These are phyloP conservation scores for Astrephomene gubernaculifera DNA, from an alignment of 139 green algal genomes.

Conservation along the genomic window DNA sequence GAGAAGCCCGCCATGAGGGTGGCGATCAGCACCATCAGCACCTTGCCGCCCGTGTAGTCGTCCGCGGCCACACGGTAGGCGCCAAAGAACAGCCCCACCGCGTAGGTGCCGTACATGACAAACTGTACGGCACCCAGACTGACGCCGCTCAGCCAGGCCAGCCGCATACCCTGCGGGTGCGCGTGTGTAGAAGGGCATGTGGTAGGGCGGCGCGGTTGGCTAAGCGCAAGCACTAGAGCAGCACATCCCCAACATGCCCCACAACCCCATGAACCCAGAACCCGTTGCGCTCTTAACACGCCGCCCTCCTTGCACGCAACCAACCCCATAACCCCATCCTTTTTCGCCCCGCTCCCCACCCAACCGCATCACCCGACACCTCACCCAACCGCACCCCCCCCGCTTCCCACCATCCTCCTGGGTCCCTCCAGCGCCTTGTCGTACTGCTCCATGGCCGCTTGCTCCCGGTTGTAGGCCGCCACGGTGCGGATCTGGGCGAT, in stretches of 20 bases:
- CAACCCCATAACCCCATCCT: too few species aligned
- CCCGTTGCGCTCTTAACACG: too few species aligned
- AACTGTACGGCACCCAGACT: slow-evolving; percentile 32
- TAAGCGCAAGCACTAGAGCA: too few species aligned
- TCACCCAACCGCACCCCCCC: not conserved
- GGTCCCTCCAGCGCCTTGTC: slow-evolving; percentile 60
- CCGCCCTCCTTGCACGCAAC: too few species aligned
- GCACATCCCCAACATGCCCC: too few species aligned
- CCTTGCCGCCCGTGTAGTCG: slow-evolving; percentile 64
- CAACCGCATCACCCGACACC: not conserved
- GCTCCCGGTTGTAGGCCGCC: slow-evolving; percentile 71
- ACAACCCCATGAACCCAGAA: too few species aligned
- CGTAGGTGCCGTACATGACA: slow-evolving; percentile 70
- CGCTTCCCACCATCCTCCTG: slow-evolving; percentile 36
- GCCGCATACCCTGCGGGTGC: not conserved
- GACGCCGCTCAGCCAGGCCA: not conserved
- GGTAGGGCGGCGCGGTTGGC: too few species aligned
- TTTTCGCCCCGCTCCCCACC: too few species aligned
- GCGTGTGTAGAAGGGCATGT: not conserved
- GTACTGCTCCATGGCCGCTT: slow-evolving; percentile 65
- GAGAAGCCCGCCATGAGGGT: slow-evolving; percentile 83
- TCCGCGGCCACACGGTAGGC: slow-evolving; percentile 60
- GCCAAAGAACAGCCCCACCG: slow-evolving; percentile 85
- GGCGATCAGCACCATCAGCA: slow-evolving; percentile 78
- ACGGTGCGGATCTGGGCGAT: slow-evolving; percentile 83